Evolutionary conservation across 495 filamentous ascomycete genomes (phyloP), one percentile per base, ranked within the genome.

Genomic region (Xylaria flabelliformis): DNA sequence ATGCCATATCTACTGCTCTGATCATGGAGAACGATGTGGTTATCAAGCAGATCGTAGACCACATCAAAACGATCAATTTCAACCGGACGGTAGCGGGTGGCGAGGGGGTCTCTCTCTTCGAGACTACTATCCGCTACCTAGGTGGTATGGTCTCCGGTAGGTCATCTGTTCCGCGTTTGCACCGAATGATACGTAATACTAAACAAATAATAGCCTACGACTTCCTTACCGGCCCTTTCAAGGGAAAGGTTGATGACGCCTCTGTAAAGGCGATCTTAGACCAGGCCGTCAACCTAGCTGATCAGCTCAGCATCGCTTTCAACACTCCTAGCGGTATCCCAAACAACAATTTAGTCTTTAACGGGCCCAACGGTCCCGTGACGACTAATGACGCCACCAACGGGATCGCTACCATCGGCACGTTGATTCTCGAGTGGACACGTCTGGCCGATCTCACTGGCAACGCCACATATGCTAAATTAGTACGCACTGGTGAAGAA

Each of bases 51-150:
- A 94, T 96, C 58, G 76, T 97, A 4, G 83, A 91, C 26, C 91
- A 89, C 78, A 87, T 97, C 55, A 82, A 86, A 0, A 84, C 78
- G 0, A 88, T 97, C 73, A 83, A 97, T 80, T 97, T 93, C 73
- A 85, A 85, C 64, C 83, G 81, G 21, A 91, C 92, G 4, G 73
- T 73, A 13, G 42, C 51, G 0, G 77, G 70, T n/a, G 69, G 76
- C 1, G 80, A 79, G 8, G 82, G 82, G 17, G 89, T 97, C 72
- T 94, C 91, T 69, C 82, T 97, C 39, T 97, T 97, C 71, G 94
- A 97, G 81, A 97, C 94, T 3, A 97, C 93, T 3, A 97, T 97
- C 75, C 91, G 94, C 4, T 97, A 97, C 74, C 82, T 97, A 4
- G 94, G 85, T 19, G 94, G 94, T 21, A 83, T 97, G 73, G 73